Evolutionary conservation across 2,329 filamentous ascomycete genomes (phyloP).

Genomic region (Chaetomium strumarium): DNA sequence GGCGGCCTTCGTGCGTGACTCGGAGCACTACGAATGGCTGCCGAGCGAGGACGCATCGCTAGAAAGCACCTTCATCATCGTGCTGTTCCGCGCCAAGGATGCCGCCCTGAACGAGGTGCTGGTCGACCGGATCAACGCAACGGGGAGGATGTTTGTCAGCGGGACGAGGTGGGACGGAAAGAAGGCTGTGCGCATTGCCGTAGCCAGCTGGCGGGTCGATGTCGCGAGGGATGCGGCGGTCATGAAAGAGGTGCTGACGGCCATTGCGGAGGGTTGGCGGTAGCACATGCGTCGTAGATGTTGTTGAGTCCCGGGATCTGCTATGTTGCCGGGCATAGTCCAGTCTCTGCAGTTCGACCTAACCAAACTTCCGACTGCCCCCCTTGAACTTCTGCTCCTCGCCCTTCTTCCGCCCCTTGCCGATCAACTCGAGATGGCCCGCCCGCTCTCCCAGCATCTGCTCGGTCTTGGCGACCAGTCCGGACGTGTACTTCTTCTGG

Average conservation of each 20-base stretch:
- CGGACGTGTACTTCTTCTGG: slow-evolving; percentile 50
- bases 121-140: slow-evolving; percentile 67
- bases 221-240: slow-evolving; percentile 59
- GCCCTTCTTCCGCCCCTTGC: slow-evolving; percentile 46
- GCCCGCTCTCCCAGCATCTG: slow-evolving; percentile 53
- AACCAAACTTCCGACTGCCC: slow-evolving; percentile 52
- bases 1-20: slow-evolving; percentile 55
- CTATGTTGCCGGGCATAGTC: background rate
- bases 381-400: slow-evolving; percentile 33
- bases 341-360: slow-evolving; percentile 23
- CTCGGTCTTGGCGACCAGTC: slow-evolving; percentile 51
- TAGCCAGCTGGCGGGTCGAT: slow-evolving; percentile 78
- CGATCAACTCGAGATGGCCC: slow-evolving; percentile 55
- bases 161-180: slow-evolving; percentile 71
- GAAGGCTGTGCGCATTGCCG: slow-evolving; percentile 73
- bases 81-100: slow-evolving; percentile 71
- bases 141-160: slow-evolving; percentile 72
- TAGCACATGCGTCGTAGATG: background rate
- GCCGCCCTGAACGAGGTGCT: slow-evolving; percentile 57
- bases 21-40: slow-evolving; percentile 60
- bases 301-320: background rate
- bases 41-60: slow-evolving; percentile 40
- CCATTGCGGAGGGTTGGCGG: slow-evolving; percentile 11
- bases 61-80: slow-evolving; percentile 56
- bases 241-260: slow-evolving; percentile 50